A percentile compares a stretch with the other conserved stretches of the same genome.
These are phyloP conservation scores for Erysimum cheiri DNA, from an alignment of 441 rosid genomes.

Conservation along the genomic window DNA sequence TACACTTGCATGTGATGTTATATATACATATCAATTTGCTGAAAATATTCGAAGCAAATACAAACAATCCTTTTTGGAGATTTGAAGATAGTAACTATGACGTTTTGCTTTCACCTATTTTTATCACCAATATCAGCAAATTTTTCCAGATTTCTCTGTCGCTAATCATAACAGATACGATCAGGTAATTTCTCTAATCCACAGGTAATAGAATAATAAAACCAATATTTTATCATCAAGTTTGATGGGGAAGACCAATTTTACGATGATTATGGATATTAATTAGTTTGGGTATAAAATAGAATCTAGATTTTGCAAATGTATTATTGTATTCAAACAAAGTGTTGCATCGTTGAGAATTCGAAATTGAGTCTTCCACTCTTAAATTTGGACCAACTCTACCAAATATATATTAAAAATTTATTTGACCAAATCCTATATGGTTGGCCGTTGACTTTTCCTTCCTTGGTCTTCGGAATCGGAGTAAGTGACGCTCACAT, in stretches of 20 bases:
- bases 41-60: neutral
- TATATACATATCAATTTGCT: neutral
- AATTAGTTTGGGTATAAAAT: neutral
- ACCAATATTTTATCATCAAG: neutral
- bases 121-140: neutral
- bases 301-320: too few species aligned
- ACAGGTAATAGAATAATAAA: neutral
- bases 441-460: conserved; percentile 19
- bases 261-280: neutral
- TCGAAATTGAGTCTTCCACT: conserved; percentile 35
- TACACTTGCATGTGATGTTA: neutral
- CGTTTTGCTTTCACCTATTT: neutral
- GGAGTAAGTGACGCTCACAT: conserved; percentile 15
- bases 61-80: neutral
- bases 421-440: conserved; percentile 2
- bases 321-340: neutral
- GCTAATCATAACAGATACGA: too few species aligned
- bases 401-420: neutral
- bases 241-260: neutral
- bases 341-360: conserved; percentile 9
- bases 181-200: neutral
- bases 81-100: too few species aligned
- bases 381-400: neutral
- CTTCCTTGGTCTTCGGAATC: conserved; percentile 14
- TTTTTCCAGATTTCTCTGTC: neutral